phyloP scores from a whole-genome alignment of 2,329 filamentous ascomycete species.

The Cordyceps cateniannulata region DNA sequence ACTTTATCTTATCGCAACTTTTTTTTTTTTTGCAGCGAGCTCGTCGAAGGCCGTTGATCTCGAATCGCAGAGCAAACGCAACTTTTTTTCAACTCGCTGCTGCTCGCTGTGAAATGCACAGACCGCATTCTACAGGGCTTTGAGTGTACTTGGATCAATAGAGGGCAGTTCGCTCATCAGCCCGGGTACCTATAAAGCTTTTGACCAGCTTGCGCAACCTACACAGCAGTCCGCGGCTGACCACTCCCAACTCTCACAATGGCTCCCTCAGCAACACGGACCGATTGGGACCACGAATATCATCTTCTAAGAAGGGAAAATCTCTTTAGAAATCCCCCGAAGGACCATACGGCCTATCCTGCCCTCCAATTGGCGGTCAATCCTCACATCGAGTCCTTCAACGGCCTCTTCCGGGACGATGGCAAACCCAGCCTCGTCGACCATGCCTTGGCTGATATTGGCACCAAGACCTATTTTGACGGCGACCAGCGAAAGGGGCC shows the following conservation, averaged over 20 bases:
- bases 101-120: not conserved
- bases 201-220: not conserved
- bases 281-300: constrained; percentile 78
- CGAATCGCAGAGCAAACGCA: not conserved
- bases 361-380: constrained; percentile 77
- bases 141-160: not conserved
- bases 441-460: constrained; percentile 80
- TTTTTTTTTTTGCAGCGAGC: constrained; percentile 13
- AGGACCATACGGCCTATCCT: constrained; percentile 82
- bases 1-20: constrained; percentile 11
- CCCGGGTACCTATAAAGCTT: not conserved
- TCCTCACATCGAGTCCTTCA: constrained; percentile 94
- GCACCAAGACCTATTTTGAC: constrained; percentile 80
- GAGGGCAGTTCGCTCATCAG: not conserved
- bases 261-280: constrained; percentile 53
- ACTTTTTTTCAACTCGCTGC: not conserved
- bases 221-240: not conserved
- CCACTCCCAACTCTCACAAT: constrained; percentile 30
- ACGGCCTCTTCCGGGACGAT: constrained; percentile 71
- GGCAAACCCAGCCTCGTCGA: constrained; percentile 56
- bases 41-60: not conserved
- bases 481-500: constrained; percentile 59
- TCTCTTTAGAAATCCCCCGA: constrained; percentile 83
- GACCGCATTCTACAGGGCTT: not conserved
- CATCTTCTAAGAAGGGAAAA: constrained; percentile 79